Evolutionary conservation across 2,329 filamentous ascomycete species (phyloP).

Genomic region (Calycina herbarum): DNA sequence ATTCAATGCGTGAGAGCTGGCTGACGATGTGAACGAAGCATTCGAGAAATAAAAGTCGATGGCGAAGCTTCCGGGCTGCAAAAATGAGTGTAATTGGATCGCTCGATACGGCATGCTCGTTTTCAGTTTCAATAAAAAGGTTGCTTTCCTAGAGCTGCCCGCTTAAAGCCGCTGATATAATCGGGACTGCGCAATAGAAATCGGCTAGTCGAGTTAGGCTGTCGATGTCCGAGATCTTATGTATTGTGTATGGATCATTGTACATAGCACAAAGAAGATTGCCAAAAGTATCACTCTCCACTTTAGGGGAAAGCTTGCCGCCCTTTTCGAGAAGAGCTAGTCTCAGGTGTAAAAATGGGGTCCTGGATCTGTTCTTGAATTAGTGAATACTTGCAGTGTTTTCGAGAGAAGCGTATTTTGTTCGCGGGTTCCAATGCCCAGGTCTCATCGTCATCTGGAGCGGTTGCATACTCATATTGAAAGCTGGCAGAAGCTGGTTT

Average conservation of each 20-base stretch:
- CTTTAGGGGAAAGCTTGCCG: background rate
- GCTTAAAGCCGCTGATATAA: background rate
- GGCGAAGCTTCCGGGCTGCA: background rate
- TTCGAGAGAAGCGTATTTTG: background rate
- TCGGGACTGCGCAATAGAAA: background rate
- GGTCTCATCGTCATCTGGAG: background rate
- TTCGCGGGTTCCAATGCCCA: background rate
- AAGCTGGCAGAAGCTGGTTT: background rate
- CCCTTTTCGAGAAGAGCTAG: background rate
- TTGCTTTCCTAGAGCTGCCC: background rate
- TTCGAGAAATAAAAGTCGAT: background rate
- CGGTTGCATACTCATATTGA: background rate
- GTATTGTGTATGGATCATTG: background rate
- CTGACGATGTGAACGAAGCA: background rate
- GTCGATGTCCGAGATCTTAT: background rate
- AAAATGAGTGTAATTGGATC: background rate
- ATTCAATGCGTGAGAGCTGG: background rate
- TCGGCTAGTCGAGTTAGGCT: background rate
- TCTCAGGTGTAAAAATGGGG: background rate
- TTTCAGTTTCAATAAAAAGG: background rate
- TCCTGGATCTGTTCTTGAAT: background rate
- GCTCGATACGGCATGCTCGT: background rate
- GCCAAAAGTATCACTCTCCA: background rate
- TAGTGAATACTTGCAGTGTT: background rate
- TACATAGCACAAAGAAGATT: slow-evolving; percentile 3